Percentiles rank a stretch among this genome's conserved stretches.
These are phyloP conservation scores for Chaetothyriales sp. DNA, from an alignment of 2,329 filamentous ascomycete species.

Conservation along the genomic window DNA sequence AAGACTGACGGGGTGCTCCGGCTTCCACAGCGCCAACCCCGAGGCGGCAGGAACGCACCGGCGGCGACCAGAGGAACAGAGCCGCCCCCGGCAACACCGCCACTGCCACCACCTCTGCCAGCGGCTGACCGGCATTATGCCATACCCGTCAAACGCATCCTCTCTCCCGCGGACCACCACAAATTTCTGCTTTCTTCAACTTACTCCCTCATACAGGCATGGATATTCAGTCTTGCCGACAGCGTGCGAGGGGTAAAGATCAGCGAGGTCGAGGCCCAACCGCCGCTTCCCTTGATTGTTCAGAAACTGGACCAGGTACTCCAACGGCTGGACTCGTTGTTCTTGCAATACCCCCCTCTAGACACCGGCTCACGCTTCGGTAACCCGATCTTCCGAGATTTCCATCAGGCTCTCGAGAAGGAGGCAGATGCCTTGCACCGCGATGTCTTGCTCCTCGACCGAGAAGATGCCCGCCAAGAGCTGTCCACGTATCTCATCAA, in stretches of 20 bases:
- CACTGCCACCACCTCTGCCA: conserved; percentile 53
- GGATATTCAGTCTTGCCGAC: conserved; percentile 75
- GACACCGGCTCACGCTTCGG: conserved; percentile 89
- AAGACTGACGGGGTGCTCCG: neutral
- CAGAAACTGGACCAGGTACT: conserved; percentile 54
- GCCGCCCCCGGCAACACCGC: conserved; percentile 61
- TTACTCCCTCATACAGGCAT: conserved; percentile 61
- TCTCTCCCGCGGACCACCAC: conserved; percentile 65
- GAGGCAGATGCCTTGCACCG: conserved; percentile 28
- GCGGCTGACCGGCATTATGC: conserved; percentile 46
- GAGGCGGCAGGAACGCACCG: conserved; percentile 22
- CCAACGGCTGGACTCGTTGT: conserved; percentile 49
- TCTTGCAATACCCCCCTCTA: conserved; percentile 58
- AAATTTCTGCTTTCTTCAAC: conserved; percentile 66
- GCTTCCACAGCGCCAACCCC: conserved; percentile 16
- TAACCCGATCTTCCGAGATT: conserved; percentile 76
- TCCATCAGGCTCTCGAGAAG: conserved; percentile 43
- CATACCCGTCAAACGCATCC: conserved; percentile 59
- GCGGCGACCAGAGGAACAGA: conserved; percentile 20
- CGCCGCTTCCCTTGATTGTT: conserved; percentile 45
- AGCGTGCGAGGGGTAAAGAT: conserved; percentile 57
- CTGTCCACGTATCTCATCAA: conserved; percentile 65
- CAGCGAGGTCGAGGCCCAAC: conserved; percentile 43
- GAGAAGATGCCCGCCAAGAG: conserved; percentile 47
- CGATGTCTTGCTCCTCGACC: conserved; percentile 24